Conservation (phyloP, 129 eudicot species). For the Helichrysum umbraculigerum region DNA sequence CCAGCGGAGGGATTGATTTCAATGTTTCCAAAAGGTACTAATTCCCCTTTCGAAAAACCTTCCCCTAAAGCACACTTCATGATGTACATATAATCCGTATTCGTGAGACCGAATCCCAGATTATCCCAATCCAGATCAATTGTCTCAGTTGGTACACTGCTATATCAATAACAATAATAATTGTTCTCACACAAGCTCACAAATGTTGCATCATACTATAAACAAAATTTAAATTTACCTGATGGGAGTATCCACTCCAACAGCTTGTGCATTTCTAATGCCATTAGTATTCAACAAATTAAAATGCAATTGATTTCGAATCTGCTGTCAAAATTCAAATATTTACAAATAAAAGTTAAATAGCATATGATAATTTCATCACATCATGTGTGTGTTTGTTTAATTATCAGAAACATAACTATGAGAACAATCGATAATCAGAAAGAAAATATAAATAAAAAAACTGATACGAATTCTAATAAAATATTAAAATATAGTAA, state of each 20-base stretch:
- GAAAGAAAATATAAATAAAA: background rate
- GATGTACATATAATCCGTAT: constrained; percentile 78
- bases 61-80: constrained; percentile 70
- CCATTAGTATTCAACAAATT: constrained; percentile 20
- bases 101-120: constrained; percentile 68
- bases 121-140: constrained; percentile 82
- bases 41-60: constrained; percentile 60
- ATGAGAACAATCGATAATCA: background rate
- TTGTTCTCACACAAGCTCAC: constrained; percentile 7
- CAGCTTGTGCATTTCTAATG: constrained; percentile 26
- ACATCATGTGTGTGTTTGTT: background rate
- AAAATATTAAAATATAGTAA: background rate
- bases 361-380: background rate
- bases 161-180: background rate
- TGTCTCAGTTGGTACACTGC: constrained; percentile 42
- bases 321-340: constrained; percentile 27
- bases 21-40: constrained; percentile 77
- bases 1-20: constrained; percentile 86
- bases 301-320: constrained; percentile 46
- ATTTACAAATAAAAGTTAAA: background rate
- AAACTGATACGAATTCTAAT: background rate
- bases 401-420: constrained; percentile 7
- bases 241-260: constrained; percentile 51
- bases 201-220: background rate
- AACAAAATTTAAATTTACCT: constrained; percentile 32